These are phyloP conservation scores for Neocucurbitaria cava DNA, from an alignment of 2,329 filamentous ascomycete species.

Conservation along the genomic window DNA sequence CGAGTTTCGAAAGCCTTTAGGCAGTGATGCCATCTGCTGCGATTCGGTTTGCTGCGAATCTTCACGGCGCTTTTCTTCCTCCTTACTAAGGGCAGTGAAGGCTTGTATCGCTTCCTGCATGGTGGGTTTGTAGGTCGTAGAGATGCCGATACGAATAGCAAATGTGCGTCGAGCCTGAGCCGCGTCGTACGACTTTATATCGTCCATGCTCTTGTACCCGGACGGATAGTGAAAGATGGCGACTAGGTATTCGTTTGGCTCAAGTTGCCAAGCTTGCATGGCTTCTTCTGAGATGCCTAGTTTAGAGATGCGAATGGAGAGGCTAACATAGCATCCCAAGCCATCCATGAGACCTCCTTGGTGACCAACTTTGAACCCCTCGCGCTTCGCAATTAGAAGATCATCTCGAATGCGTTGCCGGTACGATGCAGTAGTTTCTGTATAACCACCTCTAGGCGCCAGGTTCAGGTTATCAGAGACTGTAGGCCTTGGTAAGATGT, in stretches of 20 bases:
- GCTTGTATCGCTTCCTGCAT: slow-evolving; percentile 59
- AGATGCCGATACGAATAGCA: slow-evolving; percentile 74
- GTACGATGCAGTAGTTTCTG: slow-evolving; percentile 33
- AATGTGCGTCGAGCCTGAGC: slow-evolving; percentile 47
- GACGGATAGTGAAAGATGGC: slow-evolving; percentile 70
- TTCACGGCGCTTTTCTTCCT: slow-evolving; percentile 36
- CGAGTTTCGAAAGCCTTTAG: slow-evolving; percentile 59
- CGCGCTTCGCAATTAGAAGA: slow-evolving; percentile 64
- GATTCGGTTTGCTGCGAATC: slow-evolving; percentile 25
- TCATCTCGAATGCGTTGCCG: slow-evolving; percentile 63
- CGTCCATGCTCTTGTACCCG: slow-evolving; percentile 68
- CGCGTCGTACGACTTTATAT: slow-evolving; percentile 55
- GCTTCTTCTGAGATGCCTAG: slow-evolving; percentile 77
- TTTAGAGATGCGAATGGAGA: slow-evolving; percentile 73
- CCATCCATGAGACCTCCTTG: slow-evolving; percentile 59
- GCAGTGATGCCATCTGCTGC: slow-evolving; percentile 12
- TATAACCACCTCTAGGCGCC: slow-evolving; percentile 10
- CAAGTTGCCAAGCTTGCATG: slow-evolving; percentile 78
- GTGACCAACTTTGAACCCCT: slow-evolving; percentile 75
- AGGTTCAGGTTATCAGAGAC: slow-evolving; percentile 4
- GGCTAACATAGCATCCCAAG: slow-evolving; percentile 63
- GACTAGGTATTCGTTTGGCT: slow-evolving; percentile 72
- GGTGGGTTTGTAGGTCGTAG: slow-evolving; percentile 75
- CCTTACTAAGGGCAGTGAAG: slow-evolving; percentile 54
- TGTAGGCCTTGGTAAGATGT: slow-evolving; percentile 42